These are phyloP conservation scores for Phytophthora boehmeriae DNA, from an alignment of 352 stramenopile genomes.

Conservation along the genomic window DNA sequence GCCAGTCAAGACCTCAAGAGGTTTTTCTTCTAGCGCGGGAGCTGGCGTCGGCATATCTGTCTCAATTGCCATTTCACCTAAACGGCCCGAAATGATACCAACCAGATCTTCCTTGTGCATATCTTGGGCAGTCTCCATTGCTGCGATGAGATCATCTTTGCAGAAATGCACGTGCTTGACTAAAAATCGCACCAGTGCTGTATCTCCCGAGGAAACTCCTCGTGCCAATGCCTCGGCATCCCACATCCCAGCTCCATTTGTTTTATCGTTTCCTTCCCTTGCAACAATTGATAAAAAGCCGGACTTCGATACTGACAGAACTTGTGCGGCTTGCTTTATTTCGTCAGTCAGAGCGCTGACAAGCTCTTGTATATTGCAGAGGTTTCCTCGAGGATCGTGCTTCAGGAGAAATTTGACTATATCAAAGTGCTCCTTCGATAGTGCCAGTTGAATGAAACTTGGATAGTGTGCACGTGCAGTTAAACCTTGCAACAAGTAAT, in stretches of 20 bases:
- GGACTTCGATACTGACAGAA: not conserved
- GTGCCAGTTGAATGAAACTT: slow-evolving; percentile 19
- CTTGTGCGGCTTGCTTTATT: not conserved
- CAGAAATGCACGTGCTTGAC: slow-evolving; percentile 22
- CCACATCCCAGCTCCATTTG: slow-evolving; percentile 13
- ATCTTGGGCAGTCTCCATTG: slow-evolving; percentile 5
- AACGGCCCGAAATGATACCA: slow-evolving; percentile 3
- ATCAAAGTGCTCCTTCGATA: slow-evolving; percentile 22
- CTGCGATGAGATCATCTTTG: slow-evolving; percentile 5
- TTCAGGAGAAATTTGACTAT: slow-evolving; percentile 30
- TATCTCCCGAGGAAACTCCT: slow-evolving; percentile 14
- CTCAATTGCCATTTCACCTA: slow-evolving; percentile 5
- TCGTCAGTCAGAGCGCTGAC: slow-evolving; percentile 23
- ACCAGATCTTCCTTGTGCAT: not conserved
- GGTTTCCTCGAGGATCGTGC: slow-evolving; percentile 32
- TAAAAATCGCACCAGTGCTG: slow-evolving; percentile 19
- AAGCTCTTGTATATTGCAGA: slow-evolving; percentile 34
- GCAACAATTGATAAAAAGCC: slow-evolving; percentile 18
- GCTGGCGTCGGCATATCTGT: not conserved
- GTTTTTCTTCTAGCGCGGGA: not conserved
- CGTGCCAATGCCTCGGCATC: slow-evolving; percentile 16
- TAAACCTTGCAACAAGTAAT: slow-evolving; percentile 23
- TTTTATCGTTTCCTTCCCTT: slow-evolving; percentile 11
- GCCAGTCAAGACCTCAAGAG: not conserved
- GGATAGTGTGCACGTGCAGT: slow-evolving; percentile 11